Evolutionary conservation across 1,139 yeast species (phyloP).

Genomic region (Lodderomyces margitis): DNA sequence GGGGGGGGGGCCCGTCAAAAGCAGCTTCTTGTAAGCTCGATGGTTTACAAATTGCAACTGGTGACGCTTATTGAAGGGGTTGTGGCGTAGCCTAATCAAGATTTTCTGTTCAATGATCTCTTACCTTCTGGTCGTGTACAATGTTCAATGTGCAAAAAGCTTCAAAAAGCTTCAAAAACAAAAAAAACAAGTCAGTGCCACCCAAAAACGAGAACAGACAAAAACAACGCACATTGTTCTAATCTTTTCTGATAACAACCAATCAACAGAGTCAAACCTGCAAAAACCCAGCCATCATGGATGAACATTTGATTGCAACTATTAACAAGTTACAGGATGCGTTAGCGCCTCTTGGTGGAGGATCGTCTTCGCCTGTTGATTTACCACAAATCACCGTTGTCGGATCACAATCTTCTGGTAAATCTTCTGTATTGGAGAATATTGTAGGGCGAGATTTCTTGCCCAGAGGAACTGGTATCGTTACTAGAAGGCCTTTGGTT

Average conservation of each 20-base stretch:
- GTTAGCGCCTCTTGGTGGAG: conserved; percentile 88
- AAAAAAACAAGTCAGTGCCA: too few relatives aligned
- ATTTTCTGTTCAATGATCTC: too few relatives aligned
- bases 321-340: conserved; percentile 94
- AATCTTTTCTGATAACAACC: not conserved
- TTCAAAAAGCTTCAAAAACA: too few relatives aligned
- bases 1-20: too few relatives aligned
- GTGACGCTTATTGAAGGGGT: too few relatives aligned
- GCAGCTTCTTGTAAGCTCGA: too few relatives aligned
- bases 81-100: not conserved
- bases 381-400: conserved; percentile 96
- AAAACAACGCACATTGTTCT: not conserved
- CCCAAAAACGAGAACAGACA: not conserved
- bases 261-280: not conserved
- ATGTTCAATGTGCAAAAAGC: not conserved
- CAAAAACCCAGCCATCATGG: conserved; percentile 50
- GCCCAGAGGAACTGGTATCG: conserved; percentile 95
- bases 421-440: conserved; percentile 89
- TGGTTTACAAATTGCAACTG: too few relatives aligned
- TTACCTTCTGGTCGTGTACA: not conserved
- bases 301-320: conserved; percentile 83
- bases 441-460: conserved; percentile 93
- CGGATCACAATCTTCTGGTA: conserved; percentile 94
- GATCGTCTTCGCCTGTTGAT: conserved; percentile 81
- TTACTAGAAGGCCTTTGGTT: conserved; percentile 88